Percentiles rank a stretch among this genome's conserved stretches.
These are phyloP conservation scores for Lactarius tabidus DNA, from an alignment of 768 basidiomycete species.

Conservation along the genomic window DNA sequence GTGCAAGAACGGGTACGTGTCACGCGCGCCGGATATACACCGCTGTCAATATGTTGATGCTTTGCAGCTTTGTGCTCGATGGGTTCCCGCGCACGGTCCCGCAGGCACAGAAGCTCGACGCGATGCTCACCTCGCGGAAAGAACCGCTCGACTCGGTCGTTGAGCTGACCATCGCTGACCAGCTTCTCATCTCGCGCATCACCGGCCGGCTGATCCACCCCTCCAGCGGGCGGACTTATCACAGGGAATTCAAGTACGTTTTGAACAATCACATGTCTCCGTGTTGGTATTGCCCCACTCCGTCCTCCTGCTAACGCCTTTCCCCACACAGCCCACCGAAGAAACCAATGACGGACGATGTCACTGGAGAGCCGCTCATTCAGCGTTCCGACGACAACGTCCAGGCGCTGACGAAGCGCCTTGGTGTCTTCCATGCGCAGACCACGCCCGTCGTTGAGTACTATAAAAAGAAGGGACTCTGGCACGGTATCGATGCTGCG, in stretches of 20 bases:
- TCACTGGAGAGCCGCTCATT: constrained; percentile 92
- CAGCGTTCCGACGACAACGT: constrained; percentile 98
- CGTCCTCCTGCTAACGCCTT: background rate
- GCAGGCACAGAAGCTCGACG: constrained; percentile 93
- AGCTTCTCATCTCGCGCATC: constrained; percentile 94
- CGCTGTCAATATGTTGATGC: background rate
- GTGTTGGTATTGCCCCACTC: background rate
- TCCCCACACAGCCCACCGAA: constrained; percentile 77
- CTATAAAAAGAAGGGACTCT: constrained; percentile 88
- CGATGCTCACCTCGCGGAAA: constrained; percentile 76
- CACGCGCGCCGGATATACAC: too few relatives aligned
- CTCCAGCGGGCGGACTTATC: constrained; percentile 86
- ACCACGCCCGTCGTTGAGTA: constrained; percentile 96
- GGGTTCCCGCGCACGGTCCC: constrained; percentile 99
- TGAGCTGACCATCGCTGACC: constrained; percentile 89
- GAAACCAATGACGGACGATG: constrained; percentile 90
- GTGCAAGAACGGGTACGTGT: constrained; percentile 90
- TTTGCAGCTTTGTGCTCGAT: constrained; percentile 86
- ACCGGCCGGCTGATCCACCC: constrained; percentile 95
- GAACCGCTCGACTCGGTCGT: constrained; percentile 92
- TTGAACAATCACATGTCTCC: background rate
- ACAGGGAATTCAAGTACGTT: constrained; percentile 87
- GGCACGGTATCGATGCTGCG: constrained; percentile 89
- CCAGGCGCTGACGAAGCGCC: constrained; percentile 87
- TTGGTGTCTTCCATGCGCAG: constrained; percentile 85